These are phyloP conservation scores for Myriosclerotinia scirpicola DNA, from an alignment of 2,329 filamentous ascomycete species.

Conservation along the genomic window DNA sequence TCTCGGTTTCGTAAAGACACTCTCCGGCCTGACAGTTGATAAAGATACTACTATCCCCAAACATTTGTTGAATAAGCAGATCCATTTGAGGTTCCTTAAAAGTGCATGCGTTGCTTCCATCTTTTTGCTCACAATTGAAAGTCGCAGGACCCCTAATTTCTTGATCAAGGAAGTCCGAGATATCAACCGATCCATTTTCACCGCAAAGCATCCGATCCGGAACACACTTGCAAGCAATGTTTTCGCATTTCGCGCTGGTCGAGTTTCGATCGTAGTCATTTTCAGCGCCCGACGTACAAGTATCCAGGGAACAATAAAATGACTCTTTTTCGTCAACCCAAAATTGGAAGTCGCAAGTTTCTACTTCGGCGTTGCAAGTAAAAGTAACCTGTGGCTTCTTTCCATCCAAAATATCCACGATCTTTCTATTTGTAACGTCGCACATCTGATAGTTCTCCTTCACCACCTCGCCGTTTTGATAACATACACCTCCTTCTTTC, in stretches of 20 bases:
- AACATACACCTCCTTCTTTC: slow-evolving; percentile 81
- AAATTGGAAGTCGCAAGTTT: slow-evolving; percentile 94
- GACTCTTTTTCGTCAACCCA: slow-evolving; percentile 95
- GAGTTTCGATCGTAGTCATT: slow-evolving; percentile 71
- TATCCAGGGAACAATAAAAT: slow-evolving; percentile 89
- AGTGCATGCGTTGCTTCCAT: slow-evolving; percentile 64
- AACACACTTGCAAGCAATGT: slow-evolving; percentile 84
- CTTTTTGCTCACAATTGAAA: slow-evolving; percentile 72
- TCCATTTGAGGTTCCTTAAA: slow-evolving; percentile 95
- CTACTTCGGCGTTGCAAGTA: slow-evolving; percentile 73
- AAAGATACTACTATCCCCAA: slow-evolving; percentile 87
- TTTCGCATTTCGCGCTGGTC: slow-evolving; percentile 81
- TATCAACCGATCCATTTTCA: slow-evolving; percentile 85
- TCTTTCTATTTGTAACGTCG: slow-evolving; percentile 94
- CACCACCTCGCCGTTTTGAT: slow-evolving; percentile 84
- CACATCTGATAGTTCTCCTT: slow-evolving; percentile 98
- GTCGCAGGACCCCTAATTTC: slow-evolving; percentile 83
- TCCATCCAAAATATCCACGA: slow-evolving; percentile 79
- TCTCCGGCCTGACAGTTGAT: slow-evolving; percentile 83
- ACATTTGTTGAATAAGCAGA: slow-evolving; percentile 80
- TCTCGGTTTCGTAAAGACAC: slow-evolving; percentile 88
- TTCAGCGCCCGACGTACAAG: slow-evolving; percentile 72
- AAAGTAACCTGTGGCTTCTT: slow-evolving; percentile 93
- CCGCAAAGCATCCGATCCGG: slow-evolving; percentile 92
- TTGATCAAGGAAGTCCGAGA: slow-evolving; percentile 81